Evolutionary conservation across 1,139 yeast species (phyloP), one percentile per base, ranked within the genome.

Genomic region (Debaryomyces coudertii): DNA sequence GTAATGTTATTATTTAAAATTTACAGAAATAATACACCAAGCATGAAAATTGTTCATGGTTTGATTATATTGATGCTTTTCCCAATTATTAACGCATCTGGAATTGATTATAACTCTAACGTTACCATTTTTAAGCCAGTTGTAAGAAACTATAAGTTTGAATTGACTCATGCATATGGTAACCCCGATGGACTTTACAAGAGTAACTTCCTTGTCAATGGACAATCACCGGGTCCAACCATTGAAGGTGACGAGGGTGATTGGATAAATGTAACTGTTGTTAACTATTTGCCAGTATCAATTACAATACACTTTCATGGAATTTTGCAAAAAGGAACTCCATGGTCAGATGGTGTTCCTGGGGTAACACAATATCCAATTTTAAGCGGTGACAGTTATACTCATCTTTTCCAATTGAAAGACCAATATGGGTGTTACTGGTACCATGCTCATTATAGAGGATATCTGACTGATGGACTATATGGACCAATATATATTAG

Each of bases 391-490:
- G 67, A 63, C 5, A 52, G 59, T 2, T 72, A 62, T 50, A 62
- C 66, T 35, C 73, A 77, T 52, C 67, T 61, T 38, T 71, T 76
- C 50, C 69, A 68, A 12, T 56, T 71, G 14, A 68, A 62, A 5
- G 60, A 65, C 35, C 75, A 72, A 45, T 68, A 66, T 48, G 82
- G 82, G 0, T 71, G 79, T 0, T 72, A 66, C 42, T 77, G 82
- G 82, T 77, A 76, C 53, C 82, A 77, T 54, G 74, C 82, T 0
- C 82, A 77, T 53, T 71, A 66, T 47, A 55, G 75, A 9, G 75
- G 78, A 0, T 79, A 77, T 46, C 67, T 74, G 47, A 76, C 77
- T 4, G 82, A 77, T 54, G 81, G 81, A 6, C 55, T 77, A 2
- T 63, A 71, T 40, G 82, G 82, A 0, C 68, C 72, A 0, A 48